These are phyloP conservation scores for Eucalyptus pauciflora DNA, from an alignment of 345 rosid genomes.

Conservation along the genomic window DNA sequence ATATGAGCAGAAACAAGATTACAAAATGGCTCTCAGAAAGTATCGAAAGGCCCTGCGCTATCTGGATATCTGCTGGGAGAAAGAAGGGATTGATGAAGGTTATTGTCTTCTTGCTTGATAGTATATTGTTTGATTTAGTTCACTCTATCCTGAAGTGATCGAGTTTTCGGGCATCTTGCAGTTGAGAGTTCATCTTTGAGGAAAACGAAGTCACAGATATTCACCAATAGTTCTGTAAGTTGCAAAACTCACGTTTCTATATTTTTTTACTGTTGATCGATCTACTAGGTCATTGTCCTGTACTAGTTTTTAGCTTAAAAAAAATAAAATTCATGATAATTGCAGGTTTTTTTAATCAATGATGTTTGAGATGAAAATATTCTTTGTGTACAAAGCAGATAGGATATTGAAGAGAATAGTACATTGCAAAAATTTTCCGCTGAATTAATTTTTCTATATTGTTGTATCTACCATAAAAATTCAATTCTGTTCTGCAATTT, in stretches of 20 bases:
- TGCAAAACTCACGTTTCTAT: neutral
- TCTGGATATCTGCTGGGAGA: slow-evolving; percentile 95
- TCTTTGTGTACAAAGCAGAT: neutral
- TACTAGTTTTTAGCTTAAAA: neutral
- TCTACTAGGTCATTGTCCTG: neutral
- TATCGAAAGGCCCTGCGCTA: slow-evolving; percentile 82
- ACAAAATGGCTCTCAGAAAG: slow-evolving; percentile 89
- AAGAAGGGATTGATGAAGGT: slow-evolving; percentile 95
- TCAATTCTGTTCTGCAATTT: neutral
- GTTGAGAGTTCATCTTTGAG: slow-evolving; percentile 70
- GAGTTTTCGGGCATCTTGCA: slow-evolving; percentile 12
- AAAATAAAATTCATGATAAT: neutral
- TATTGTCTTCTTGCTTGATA: neutral
- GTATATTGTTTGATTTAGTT: neutral
- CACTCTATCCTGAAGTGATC: too few species aligned
- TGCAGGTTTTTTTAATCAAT: neutral
- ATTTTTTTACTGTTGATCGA: neutral
- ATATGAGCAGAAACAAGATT: slow-evolving; percentile 62
- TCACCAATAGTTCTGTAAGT: slow-evolving; percentile 87
- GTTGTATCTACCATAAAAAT: neutral
- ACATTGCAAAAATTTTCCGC: neutral
- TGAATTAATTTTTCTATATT: neutral
- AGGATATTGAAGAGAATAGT: neutral
- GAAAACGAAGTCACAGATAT: slow-evolving; percentile 80
- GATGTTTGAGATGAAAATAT: neutral